phyloP scores from a whole-genome alignment of 495 filamentous ascomycete species.

The Hypoxylon fuscum region DNA sequence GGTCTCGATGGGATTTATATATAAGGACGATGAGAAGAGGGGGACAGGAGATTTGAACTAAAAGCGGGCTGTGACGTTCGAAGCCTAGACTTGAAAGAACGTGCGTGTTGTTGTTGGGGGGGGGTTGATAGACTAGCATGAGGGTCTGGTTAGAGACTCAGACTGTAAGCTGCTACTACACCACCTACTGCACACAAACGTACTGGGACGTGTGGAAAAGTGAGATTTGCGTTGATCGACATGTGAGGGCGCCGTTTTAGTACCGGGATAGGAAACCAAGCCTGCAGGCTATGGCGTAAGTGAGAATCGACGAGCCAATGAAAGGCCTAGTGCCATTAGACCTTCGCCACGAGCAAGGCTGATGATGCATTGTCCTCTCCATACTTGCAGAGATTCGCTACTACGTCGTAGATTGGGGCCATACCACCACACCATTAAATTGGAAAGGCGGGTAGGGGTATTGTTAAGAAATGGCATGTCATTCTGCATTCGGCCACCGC shows the following conservation, averaged over 20 bases:
- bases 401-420: conserved; percentile 25
- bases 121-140: conserved; percentile 30
- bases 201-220: conserved; percentile 18
- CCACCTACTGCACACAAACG: conserved; percentile 31
- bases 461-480: conserved; percentile 32
- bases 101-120: conserved; percentile 29
- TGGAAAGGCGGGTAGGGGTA: conserved; percentile 28
- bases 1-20: conserved; percentile 31
- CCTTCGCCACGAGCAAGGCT: conserved; percentile 41
- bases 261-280: conserved; percentile 42
- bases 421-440: conserved; percentile 25
- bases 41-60: conserved; percentile 29
- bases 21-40: conserved; percentile 35
- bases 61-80: conserved; percentile 21
- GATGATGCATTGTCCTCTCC: conserved; percentile 41
- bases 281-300: conserved; percentile 48
- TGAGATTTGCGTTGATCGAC: conserved; percentile 47
- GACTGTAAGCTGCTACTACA: background rate
- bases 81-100: conserved; percentile 26
- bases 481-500: conserved; percentile 40
- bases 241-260: conserved; percentile 44
- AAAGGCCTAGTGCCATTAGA: conserved; percentile 30
- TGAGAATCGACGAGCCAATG: conserved; percentile 38
- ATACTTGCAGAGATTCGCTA: conserved; percentile 28
- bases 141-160: conserved; percentile 30